Conservation (phyloP, 2,329 filamentous ascomycete genomes). For the Rachicladosporium sp. region DNA sequence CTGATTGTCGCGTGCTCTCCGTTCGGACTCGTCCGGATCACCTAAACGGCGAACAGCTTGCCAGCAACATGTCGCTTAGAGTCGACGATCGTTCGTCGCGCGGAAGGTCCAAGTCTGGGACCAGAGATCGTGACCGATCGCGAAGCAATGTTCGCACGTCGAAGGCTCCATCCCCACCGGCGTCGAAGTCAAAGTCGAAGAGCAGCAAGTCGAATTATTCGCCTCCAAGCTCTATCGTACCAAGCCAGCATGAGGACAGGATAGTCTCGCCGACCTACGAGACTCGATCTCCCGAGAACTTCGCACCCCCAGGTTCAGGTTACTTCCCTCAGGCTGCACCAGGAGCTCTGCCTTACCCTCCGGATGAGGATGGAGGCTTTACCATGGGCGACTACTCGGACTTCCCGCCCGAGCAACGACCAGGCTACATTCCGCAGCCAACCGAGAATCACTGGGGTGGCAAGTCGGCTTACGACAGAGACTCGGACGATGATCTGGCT, state of each 20-base stretch:
- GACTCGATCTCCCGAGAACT: conserved; percentile 25
- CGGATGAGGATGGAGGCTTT: conserved; percentile 18
- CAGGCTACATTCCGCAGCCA: conserved; percentile 20
- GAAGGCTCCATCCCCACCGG: conserved; percentile 17
- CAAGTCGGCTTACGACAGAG: conserved; percentile 6
- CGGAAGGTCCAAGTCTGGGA: conserved; percentile 31
- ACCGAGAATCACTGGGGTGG: conserved; percentile 8
- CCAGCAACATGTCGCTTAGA: conserved; percentile 26
- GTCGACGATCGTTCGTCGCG: conserved; percentile 29
- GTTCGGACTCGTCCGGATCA: too few species aligned
- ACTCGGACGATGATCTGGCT: conserved; percentile 20
- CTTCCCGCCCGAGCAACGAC: conserved; percentile 32
- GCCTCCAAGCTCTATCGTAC: too few species aligned
- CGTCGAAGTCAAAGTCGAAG: conserved; percentile 5
- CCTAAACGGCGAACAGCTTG: too few species aligned
- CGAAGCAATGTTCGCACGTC: conserved; percentile 26
- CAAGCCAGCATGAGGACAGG: conserved; percentile 8
- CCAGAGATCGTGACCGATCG: conserved; percentile 25
- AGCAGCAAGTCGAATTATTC: too few species aligned
- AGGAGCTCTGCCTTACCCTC: conserved; percentile 15
- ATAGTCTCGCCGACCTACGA: conserved; percentile 26
- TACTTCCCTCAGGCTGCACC: conserved; percentile 9
- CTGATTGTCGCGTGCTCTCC: too few species aligned
- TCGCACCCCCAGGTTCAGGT: conserved; percentile 3
- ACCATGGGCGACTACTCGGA: conserved; percentile 35